These are phyloP conservation scores for Echinosophora koreensis DNA, from an alignment of 306 rosid species.

Conservation along the genomic window DNA sequence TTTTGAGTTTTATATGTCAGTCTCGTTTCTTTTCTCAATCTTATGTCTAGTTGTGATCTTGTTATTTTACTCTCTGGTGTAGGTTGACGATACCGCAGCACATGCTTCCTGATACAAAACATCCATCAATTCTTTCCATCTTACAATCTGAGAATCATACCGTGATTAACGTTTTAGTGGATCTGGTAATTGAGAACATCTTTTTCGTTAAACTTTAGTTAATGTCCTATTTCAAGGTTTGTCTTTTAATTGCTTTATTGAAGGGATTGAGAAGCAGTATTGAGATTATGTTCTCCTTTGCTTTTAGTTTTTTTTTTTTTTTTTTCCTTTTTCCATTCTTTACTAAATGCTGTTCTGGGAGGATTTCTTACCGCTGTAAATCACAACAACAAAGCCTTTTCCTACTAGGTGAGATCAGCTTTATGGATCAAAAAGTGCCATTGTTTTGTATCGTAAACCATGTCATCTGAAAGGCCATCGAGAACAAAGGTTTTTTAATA, in stretches of 20 bases:
- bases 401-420: not conserved
- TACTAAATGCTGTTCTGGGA: slow-evolving; percentile 13
- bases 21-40: slow-evolving; percentile 1
- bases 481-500: too few species aligned
- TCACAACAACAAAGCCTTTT: not conserved
- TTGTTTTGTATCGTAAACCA: not conserved
- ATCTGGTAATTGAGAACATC: slow-evolving; percentile 62
- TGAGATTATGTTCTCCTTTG: slow-evolving; percentile 12
- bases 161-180: slow-evolving; percentile 83
- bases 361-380: not conserved
- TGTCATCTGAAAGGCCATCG: too few species aligned
- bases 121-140: slow-evolving; percentile 76
- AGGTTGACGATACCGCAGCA: slow-evolving; percentile 77
- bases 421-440: not conserved
- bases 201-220: slow-evolving; percentile 31
- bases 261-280: not conserved
- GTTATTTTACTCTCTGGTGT: slow-evolving; percentile 45
- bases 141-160: slow-evolving; percentile 75
- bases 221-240: slow-evolving; percentile 3
- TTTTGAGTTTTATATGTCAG: not conserved
- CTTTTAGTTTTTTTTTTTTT: not conserved
- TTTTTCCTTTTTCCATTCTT: slow-evolving; percentile 1
- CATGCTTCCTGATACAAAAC: slow-evolving; percentile 88
- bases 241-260: slow-evolving; percentile 5
- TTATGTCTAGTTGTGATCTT: slow-evolving; percentile 33